phyloP scores from a whole-genome alignment of 495 filamentous ascomycete species.

The Bathelium albidoporum region DNA sequence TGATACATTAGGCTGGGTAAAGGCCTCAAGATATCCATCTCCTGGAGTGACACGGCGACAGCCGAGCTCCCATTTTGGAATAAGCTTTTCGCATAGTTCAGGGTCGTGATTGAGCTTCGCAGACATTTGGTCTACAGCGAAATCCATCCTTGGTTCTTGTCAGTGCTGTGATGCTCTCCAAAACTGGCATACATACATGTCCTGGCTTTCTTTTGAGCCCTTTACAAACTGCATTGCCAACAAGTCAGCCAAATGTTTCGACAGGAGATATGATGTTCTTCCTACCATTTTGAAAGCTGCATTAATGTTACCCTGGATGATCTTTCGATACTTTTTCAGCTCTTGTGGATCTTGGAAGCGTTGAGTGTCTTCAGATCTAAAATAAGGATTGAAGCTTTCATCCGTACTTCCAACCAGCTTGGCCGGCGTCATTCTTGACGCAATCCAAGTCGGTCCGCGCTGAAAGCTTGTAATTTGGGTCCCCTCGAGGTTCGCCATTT shows the following conservation, averaged over 20 bases:
- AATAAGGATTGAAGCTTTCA: slow-evolving; percentile 5
- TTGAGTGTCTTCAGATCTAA: slow-evolving; percentile 11
- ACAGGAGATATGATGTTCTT: not conserved
- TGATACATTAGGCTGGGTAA: slow-evolving; percentile 28
- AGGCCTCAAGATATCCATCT: slow-evolving; percentile 29
- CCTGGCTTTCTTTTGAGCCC: slow-evolving; percentile 9
- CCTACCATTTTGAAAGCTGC: slow-evolving; percentile 13
- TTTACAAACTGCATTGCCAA: slow-evolving; percentile 9
- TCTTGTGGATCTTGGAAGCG: slow-evolving; percentile 13
- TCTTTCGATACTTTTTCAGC: slow-evolving; percentile 15
- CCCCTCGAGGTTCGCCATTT: slow-evolving; percentile 15
- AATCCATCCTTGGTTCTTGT: slow-evolving; percentile 1
- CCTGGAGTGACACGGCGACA: slow-evolving; percentile 26
- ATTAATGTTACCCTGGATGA: slow-evolving; percentile 13
- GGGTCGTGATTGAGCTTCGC: slow-evolving; percentile 32
- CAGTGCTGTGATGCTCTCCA: not conserved
- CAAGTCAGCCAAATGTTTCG: not conserved
- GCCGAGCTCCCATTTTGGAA: slow-evolving; percentile 26
- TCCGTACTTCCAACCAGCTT: slow-evolving; percentile 11
- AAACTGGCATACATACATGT: not conserved
- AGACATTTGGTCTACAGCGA: slow-evolving; percentile 28
- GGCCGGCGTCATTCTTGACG: slow-evolving; percentile 12
- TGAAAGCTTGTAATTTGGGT: slow-evolving; percentile 9
- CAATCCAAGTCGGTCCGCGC: slow-evolving; percentile 5
- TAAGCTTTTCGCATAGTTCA: slow-evolving; percentile 24